Evolutionary conservation across 345 rosid genomes (phyloP), one percentile per base, ranked within the genome.

Genomic region (Turnera subulata): DNA sequence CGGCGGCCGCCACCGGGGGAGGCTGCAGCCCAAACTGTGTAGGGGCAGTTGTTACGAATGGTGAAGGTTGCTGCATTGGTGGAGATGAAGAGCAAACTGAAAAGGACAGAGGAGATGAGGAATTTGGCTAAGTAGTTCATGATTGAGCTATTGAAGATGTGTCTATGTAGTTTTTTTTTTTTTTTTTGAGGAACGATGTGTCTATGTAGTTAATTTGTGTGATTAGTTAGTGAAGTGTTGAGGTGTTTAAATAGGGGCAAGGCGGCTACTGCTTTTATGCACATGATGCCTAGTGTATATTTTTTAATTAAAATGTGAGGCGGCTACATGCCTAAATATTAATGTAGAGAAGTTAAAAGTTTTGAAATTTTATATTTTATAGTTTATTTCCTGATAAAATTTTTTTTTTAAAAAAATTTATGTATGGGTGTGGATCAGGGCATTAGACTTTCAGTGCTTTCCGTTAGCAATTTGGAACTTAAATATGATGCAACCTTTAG

Each of bases 21-120:
- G 0, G 85, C 76, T 0, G 82, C 80, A 0, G 85, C 82, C 85
- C 85, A 80, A 11, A 79, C 79, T 4, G 79, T 70, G 66, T 61
- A 59, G 16, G 72, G 24, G 20, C 79, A 76, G 33, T 65, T 71
- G 64, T 79, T 76, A 15, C 50, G 11, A 50, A 79, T 76, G 8
- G 66, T 61, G 23, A 79, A 78, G 15, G 51, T 73, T 7, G 53
- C 53, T 25, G 33, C 53, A 25, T 50, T 5, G 5, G 35, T 4
- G 16, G 53, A 50, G 6, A 24, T 14, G 53, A 50, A 6, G 11
- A 50, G 17, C 6, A 22, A 33, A 35, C 10, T 11, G 7, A 17
- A 25, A 35, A 50, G 32, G 33, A 50, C 33, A 4, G n/a, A 23
- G 18, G 53, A 50, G 33, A 18, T 37, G 40, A 15, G 4, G 25